A percentile compares a stretch with the other conserved stretches of the same genome.
Conservation (phyloP, 139 green algal genomes). For the Closterium sp. region DNA sequence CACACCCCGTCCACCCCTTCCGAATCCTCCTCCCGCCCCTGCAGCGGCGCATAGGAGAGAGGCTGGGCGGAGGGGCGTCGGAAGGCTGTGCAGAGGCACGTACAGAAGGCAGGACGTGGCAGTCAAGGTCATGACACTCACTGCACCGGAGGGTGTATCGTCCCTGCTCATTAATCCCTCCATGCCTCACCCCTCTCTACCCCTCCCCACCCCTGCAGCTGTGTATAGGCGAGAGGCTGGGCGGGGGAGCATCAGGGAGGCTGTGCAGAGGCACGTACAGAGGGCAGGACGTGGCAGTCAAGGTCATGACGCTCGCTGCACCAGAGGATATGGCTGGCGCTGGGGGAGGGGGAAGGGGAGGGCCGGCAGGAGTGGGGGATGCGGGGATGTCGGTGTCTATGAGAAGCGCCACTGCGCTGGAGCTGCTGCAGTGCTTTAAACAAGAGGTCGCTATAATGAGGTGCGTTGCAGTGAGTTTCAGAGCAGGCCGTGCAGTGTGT, state of each 20-base stretch:
- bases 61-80: slow-evolving; percentile 29
- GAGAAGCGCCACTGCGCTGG: slow-evolving; percentile 56
- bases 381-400: neutral
- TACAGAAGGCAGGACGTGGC: slow-evolving; percentile 97
- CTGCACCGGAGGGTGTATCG: neutral
- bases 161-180: neutral
- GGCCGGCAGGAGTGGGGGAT: neutral
- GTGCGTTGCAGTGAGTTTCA: neutral
- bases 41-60: slow-evolving; percentile 27
- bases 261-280: slow-evolving; percentile 77
- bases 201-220: slow-evolving; percentile 12
- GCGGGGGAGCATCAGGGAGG: slow-evolving; percentile 22
- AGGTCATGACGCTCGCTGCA: slow-evolving; percentile 77
- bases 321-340: neutral
- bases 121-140: slow-evolving; percentile 88
- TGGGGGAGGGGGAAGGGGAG: neutral
- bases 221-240: slow-evolving; percentile 14
- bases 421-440: slow-evolving; percentile 83
- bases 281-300: slow-evolving; percentile 95
- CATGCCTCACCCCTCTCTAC: neutral
- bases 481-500: too few relatives aligned
- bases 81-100: slow-evolving; percentile 55
- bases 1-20: neutral
- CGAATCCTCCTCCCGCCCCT: neutral
- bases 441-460: slow-evolving; percentile 82